A percentile compares a stretch with the other conserved stretches of the same genome.
These are phyloP conservation scores for Plantago lanceolata DNA, from an alignment of 305 asterid genomes.

Conservation along the genomic window DNA sequence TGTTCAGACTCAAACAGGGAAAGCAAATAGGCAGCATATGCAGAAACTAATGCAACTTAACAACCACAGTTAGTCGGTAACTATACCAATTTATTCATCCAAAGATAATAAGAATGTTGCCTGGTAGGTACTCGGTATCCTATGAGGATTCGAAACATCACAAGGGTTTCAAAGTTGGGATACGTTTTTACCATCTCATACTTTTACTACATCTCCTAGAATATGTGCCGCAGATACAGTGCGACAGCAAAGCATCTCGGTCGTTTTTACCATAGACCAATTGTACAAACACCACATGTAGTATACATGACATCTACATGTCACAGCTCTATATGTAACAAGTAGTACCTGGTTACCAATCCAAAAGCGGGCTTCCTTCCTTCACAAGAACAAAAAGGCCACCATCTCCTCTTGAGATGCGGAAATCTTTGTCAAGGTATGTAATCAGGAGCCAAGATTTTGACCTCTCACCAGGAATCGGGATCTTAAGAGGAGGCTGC, in stretches of 20 bases:
- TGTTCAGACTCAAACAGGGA: neutral
- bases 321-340: neutral
- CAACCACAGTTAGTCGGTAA: neutral
- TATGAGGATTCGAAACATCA: neutral
- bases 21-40: neutral
- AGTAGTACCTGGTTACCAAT: slow-evolving; percentile 37
- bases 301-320: slow-evolving; percentile 9
- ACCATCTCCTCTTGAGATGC: slow-evolving; percentile 95
- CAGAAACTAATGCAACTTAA: neutral
- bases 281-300: slow-evolving; percentile 14
- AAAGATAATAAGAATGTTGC: neutral
- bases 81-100: neutral
- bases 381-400: slow-evolving; percentile 91
- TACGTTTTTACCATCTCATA: neutral
- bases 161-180: neutral
- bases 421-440: slow-evolving; percentile 78
- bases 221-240: neutral
- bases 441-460: slow-evolving; percentile 79
- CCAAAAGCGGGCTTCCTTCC: slow-evolving; percentile 83
- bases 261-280: neutral
- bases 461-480: slow-evolving; percentile 73
- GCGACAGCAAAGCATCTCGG: neutral
- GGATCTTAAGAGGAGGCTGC: slow-evolving; percentile 75
- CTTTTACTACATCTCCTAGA: neutral
- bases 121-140: neutral